A percentile compares a stretch with the other conserved stretches of the same genome.
phyloP scores from a whole-genome alignment of 305 asterid species.

The Fraxinus platypoda region DNA sequence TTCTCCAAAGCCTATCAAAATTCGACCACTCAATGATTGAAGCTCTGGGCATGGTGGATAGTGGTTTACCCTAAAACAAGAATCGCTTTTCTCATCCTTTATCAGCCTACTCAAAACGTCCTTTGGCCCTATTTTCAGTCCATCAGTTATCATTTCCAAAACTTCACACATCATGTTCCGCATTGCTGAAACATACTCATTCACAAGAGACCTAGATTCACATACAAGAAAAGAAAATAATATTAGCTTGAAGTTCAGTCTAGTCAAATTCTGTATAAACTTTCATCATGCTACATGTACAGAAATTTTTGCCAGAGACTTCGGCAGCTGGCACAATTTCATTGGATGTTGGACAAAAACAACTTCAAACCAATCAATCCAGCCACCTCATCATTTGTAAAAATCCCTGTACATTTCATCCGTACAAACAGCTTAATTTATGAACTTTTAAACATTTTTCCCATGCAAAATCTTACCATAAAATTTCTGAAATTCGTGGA shows the following conservation, averaged over 20 bases:
- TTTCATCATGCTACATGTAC: not conserved
- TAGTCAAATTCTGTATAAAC: not conserved
- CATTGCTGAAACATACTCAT: slow-evolving; percentile 26
- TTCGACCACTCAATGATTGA: slow-evolving; percentile 27
- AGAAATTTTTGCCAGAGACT: not conserved
- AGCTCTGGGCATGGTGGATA: slow-evolving; percentile 44
- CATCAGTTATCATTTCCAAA: slow-evolving; percentile 40
- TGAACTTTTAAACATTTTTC: not conserved
- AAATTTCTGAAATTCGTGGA: slow-evolving; percentile 26
- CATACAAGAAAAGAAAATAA: not conserved
- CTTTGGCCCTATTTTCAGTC: slow-evolving; percentile 22
- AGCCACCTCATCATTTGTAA: not conserved
- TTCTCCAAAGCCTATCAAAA: slow-evolving; percentile 46
- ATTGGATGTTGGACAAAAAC: not conserved
- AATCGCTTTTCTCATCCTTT: slow-evolving; percentile 34
- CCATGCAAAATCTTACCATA: slow-evolving; percentile 2
- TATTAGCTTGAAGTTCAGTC: not conserved
- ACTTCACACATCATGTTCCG: slow-evolving; percentile 30
- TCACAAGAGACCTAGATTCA: slow-evolving; percentile 28
- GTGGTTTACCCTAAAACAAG: slow-evolving; percentile 44
- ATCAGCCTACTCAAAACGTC: slow-evolving; percentile 32
- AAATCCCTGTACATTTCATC: too few relatives aligned
- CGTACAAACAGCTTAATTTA: not conserved
- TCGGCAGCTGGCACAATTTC: not conserved
- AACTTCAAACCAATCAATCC: not conserved